Base-by-base conservation (phyloP, 768 basidiomycete genomes). In the Butyriboletus loyo region DNA sequence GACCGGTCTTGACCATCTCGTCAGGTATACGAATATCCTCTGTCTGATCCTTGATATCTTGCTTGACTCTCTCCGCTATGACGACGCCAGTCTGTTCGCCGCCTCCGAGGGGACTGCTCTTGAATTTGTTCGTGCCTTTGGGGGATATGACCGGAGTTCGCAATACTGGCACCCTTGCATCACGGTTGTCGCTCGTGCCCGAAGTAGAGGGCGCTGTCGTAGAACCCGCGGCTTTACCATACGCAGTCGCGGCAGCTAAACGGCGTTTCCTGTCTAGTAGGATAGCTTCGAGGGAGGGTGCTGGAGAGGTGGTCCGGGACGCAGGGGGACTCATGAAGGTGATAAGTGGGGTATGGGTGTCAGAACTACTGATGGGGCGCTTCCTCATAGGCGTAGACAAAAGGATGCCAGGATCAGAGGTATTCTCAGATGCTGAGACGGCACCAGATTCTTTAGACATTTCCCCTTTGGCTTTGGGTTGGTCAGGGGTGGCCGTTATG, bases 101-200 rank as follows among this genome's bases (percentile, higher is more conserved):
- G 31, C 78, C 76, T 21, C 73, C 78, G 30, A 87, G 70, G 30
- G 86, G 87, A 62, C 81, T 88, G 62, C 87, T 89, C 80, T 89
- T 89, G 71, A 88, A 90, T 54, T 80, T 75, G 57, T 60, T 61
- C 21, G 75, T 72, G 22, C 82, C 83, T 61, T 83, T 86, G 46
- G 57, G 49, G 34, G 61, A 47, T 17, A 52, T 51, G 19, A 54
- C 50, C 31, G 49, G 34, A 38, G 57, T n/a, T 46, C 69, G 61
- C 39, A 49, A 10, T 1, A 34, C 21, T 1, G 56, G 30, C 7
- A 22, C 37, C 36, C 48, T 63, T 21, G 54, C 14, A 30, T 68
- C 68, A 15, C 57, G 54, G 24, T 58, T 52, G 21, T 57, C 57
- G 37, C n/a, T 53, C 40, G 50, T 53, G 24, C 41, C 46, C 14